phyloP scores from a whole-genome alignment of 2,329 filamentous ascomycete species.

The Metarhizium sp. region DNA sequence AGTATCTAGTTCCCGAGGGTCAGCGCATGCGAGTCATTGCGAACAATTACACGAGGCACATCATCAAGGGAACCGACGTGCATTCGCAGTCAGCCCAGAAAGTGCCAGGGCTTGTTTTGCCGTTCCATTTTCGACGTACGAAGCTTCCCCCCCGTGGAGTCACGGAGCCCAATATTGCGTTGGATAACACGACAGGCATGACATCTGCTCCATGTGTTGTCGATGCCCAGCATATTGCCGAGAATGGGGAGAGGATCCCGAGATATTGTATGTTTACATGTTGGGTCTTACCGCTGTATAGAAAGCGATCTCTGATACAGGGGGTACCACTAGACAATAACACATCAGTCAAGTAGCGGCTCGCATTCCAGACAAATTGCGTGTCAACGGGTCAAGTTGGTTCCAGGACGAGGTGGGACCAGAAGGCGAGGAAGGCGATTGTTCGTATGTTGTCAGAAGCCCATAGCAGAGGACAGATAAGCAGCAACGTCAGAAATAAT shows the following conservation, averaged over 20 bases:
- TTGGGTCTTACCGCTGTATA: background rate
- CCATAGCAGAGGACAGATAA: too few species aligned
- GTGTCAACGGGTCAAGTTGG: too few species aligned
- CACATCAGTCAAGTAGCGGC: too few species aligned
- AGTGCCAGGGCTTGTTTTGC: background rate
- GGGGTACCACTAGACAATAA: too few species aligned
- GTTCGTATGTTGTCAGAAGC: too few species aligned
- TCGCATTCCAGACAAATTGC: background rate
- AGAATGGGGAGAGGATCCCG: background rate
- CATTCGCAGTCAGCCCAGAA: background rate
- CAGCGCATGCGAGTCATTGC: too few species aligned
- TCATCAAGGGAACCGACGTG: too few species aligned
- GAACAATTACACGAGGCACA: too few species aligned
- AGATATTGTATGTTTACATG: background rate
- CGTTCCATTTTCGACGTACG: background rate
- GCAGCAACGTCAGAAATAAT: background rate
- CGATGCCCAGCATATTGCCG: background rate
- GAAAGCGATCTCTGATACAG: background rate
- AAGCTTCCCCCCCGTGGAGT: background rate
- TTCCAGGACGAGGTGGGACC: too few species aligned
- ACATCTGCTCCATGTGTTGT: too few species aligned
- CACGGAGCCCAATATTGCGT: background rate
- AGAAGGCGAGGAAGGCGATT: too few species aligned
- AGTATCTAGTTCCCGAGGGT: too few species aligned
- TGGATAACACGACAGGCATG: background rate